phyloP scores from a whole-genome alignment of 1,284 basidiomycete species.

The Volvariella surrecta region DNA sequence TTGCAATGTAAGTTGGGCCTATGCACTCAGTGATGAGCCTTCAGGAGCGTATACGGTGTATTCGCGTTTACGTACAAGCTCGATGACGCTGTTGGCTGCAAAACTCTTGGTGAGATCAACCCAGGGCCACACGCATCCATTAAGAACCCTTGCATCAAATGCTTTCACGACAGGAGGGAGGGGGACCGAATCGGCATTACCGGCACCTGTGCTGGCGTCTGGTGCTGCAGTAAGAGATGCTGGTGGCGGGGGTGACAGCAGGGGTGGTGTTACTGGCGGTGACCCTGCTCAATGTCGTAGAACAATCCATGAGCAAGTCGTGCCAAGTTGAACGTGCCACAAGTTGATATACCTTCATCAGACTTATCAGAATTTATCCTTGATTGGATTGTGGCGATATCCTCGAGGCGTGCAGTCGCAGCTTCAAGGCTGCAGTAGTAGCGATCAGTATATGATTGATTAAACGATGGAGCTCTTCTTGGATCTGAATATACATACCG shows the following conservation, averaged over 20 bases:
- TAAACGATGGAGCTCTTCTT: no score
- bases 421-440: constrained; percentile 66
- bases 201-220: constrained; percentile 11
- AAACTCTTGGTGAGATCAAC: constrained; percentile 69
- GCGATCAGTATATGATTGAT: no score
- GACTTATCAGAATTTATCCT: no score
- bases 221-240: constrained; percentile 15
- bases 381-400: constrained; percentile 48
- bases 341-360: no score
- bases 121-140: constrained; percentile 68
- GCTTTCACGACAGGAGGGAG: constrained; percentile 59
- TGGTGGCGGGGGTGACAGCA: constrained; percentile 27
- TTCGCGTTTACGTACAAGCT: constrained; percentile 54
- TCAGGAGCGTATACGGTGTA: no score
- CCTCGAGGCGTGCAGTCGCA: constrained; percentile 91
- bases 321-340: no score
- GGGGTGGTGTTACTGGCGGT: constrained; percentile 11
- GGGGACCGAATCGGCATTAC: constrained; percentile 27
- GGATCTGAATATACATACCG: constrained; percentile 40
- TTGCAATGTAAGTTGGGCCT: constrained; percentile 67
- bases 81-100: constrained; percentile 60
- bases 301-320: no score
- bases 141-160: constrained; percentile 69
- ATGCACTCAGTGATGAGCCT: no score
- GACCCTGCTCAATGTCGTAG: constrained; percentile 5